Evolutionary conservation across 805 yeast genomes (phyloP).

Genomic region (Yamadazyma nakazawae): DNA sequence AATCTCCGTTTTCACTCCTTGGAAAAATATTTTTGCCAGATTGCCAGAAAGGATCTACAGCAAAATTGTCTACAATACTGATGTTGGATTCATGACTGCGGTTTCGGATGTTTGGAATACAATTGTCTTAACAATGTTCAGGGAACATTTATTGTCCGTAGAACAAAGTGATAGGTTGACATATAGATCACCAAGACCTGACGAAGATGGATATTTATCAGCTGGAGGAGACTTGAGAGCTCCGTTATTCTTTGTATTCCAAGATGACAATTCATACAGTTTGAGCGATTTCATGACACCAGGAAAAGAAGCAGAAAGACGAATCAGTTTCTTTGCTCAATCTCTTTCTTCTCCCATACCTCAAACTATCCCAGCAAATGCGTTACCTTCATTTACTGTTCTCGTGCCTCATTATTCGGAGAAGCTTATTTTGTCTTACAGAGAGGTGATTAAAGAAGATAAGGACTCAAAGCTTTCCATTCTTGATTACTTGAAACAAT

Average conservation of each 20-base stretch:
- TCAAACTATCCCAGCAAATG: conserved; percentile 45
- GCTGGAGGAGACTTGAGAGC: conserved; percentile 20
- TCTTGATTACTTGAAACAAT: conserved; percentile 73
- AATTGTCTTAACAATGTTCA: conserved; percentile 24
- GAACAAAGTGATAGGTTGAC: conserved; percentile 38
- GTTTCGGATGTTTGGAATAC: conserved; percentile 28
- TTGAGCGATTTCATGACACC: conserved; percentile 40
- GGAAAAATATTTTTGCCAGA: conserved; percentile 34
- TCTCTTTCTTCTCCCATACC: conserved; percentile 48
- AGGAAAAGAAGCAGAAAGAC: conserved; percentile 49
- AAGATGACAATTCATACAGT: conserved; percentile 43
- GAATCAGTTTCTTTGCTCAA: conserved; percentile 54
- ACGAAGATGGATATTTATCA: conserved; percentile 4
- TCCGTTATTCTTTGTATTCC: conserved; percentile 47
- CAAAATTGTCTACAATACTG: conserved; percentile 19
- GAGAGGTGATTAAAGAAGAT: conserved; percentile 47
- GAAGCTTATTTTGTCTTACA: conserved; percentile 41
- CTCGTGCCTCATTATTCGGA: conserved; percentile 53
- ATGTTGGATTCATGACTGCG: background rate
- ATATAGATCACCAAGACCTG: conserved; percentile 16
- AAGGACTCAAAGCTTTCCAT: conserved; percentile 49
- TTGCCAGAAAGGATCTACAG: conserved; percentile 33
- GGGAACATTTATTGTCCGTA: conserved; percentile 40
- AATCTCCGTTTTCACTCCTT: conserved; percentile 35
- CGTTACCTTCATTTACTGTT: conserved; percentile 51